These are phyloP conservation scores for Apiospora sp. DNA, from an alignment of 2,329 filamentous ascomycete species.

Conservation along the genomic window DNA sequence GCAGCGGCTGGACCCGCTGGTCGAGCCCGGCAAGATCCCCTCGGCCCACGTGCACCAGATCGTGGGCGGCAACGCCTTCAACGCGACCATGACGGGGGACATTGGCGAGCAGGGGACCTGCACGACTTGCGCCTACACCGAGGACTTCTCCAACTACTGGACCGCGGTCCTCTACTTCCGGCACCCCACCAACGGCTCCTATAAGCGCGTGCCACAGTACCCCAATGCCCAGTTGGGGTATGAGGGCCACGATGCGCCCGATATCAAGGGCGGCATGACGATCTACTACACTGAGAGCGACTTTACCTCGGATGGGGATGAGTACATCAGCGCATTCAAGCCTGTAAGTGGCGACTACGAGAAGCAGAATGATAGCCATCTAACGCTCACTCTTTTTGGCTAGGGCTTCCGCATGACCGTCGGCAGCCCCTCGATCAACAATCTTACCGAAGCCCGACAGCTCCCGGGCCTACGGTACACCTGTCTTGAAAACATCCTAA, in stretches of 20 bases:
- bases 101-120: constrained; percentile 37
- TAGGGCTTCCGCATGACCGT: constrained; percentile 55
- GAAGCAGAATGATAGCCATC: neutral
- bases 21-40: constrained; percentile 38
- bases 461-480: constrained; percentile 47
- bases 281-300: constrained; percentile 43
- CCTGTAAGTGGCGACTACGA: constrained; percentile 34
- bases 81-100: constrained; percentile 40
- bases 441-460: constrained; percentile 39
- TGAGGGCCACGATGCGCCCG: neutral
- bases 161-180: constrained; percentile 43
- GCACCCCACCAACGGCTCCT: constrained; percentile 40
- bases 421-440: constrained; percentile 43
- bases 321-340: constrained; percentile 53
- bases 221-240: constrained; percentile 27
- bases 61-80: constrained; percentile 43
- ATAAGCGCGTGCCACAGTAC: constrained; percentile 39
- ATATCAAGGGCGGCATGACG: constrained; percentile 43
- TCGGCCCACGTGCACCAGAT: constrained; percentile 43
- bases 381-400: no score
- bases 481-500: constrained; percentile 49
- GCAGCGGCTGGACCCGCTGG: constrained; percentile 42
- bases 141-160: constrained; percentile 43
- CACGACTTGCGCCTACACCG: constrained; percentile 41
- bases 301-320: constrained; percentile 40